These are phyloP conservation scores for Clavaria fumosa DNA, from an alignment of 768 basidiomycete species.

Conservation along the genomic window DNA sequence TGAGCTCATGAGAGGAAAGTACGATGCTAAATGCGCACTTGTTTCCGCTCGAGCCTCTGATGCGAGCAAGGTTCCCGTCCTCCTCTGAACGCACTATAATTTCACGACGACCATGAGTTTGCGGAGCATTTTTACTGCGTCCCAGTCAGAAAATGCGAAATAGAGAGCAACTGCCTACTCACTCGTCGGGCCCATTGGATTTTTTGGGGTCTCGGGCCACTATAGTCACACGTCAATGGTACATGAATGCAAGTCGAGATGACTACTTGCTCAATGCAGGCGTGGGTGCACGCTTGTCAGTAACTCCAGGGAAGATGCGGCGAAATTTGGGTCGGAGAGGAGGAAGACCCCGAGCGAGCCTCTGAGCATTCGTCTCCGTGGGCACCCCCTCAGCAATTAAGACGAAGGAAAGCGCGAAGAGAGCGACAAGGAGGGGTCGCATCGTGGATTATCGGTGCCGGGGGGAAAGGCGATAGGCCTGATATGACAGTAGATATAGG, in stretches of 20 bases:
- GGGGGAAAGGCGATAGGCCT: no score
- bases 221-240: background rate
- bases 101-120: slow-evolving; percentile 20
- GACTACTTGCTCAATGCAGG: slow-evolving; percentile 15
- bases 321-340: slow-evolving; percentile 23
- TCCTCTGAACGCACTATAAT: slow-evolving; percentile 21
- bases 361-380: slow-evolving; percentile 12
- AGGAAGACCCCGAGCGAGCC: slow-evolving; percentile 31
- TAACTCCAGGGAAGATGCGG: slow-evolving; percentile 17
- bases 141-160: slow-evolving; percentile 7
- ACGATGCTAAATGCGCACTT: slow-evolving; percentile 12
- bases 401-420: background rate
- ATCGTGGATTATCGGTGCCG: no score
- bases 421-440: background rate
- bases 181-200: background rate
- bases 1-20: background rate
- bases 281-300: slow-evolving; percentile 13
- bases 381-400: slow-evolving; percentile 1
- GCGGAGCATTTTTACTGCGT: background rate
- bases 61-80: slow-evolving; percentile 19
- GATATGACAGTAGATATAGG: no score
- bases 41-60: slow-evolving; percentile 19
- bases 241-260: background rate
- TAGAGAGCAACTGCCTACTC: slow-evolving; percentile 2
- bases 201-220: background rate